Percentiles rank a stretch among this genome's conserved stretches.
Conservation (phyloP, 2,329 filamentous ascomycete species). For the Fusarium lyarnte region DNA sequence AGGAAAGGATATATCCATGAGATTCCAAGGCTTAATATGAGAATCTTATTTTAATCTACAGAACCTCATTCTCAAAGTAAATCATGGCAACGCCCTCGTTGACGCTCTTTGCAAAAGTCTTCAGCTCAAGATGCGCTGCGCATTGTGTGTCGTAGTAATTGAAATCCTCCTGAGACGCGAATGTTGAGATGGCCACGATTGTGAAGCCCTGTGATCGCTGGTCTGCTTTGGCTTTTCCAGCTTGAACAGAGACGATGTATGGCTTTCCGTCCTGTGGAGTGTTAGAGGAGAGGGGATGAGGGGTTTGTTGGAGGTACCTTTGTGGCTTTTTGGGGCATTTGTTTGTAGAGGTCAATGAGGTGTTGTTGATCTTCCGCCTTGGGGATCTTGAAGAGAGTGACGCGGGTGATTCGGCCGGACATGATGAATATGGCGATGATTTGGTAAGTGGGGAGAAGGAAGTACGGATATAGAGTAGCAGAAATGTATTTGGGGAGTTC, state of each 20-base stretch:
- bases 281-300: fast-evolving
- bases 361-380: conserved; percentile 45
- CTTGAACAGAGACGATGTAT: conserved; percentile 64
- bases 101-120: conserved; percentile 44
- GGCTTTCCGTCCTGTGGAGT: conserved; percentile 64
- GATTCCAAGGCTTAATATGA: conserved; percentile 47
- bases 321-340: conserved; percentile 45
- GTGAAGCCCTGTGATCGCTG: conserved; percentile 68
- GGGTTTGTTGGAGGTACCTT: conserved; percentile 35
- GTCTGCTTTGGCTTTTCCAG: conserved; percentile 60
- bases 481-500: fast-evolving
- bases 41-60: background rate
- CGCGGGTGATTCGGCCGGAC: conserved; percentile 38
- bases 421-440: background rate
- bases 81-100: conserved; percentile 60
- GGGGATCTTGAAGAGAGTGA: conserved; percentile 54
- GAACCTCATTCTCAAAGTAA: conserved; percentile 52
- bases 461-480: background rate
- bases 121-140: conserved; percentile 46
- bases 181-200: conserved; percentile 64
- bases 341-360: conserved; percentile 46
- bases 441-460: background rate
- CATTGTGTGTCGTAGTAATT: conserved; percentile 66
- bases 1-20: conserved; percentile 45
- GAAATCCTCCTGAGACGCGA: conserved; percentile 67